These are phyloP conservation scores for Collybia sordida DNA, from an alignment of 768 basidiomycete genomes.

Conservation along the genomic window DNA sequence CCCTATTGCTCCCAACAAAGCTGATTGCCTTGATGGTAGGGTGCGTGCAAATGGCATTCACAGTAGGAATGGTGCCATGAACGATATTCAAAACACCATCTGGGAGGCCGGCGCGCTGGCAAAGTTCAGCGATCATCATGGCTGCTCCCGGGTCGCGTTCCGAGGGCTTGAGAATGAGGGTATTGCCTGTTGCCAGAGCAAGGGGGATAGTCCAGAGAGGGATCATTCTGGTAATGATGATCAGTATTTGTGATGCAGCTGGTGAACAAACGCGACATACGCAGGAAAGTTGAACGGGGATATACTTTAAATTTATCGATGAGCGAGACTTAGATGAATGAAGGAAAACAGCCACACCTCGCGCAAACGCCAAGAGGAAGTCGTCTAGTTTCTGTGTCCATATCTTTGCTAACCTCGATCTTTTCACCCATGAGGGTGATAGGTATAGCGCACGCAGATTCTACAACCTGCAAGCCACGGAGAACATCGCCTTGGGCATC, in stretches of 20 bases:
- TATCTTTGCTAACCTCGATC: conserved; percentile 94
- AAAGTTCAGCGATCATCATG: conserved; percentile 96
- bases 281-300: conserved; percentile 92
- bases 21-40: conserved; percentile 91
- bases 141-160: conserved; percentile 97
- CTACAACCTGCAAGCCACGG: conserved; percentile 88
- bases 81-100: conserved; percentile 89
- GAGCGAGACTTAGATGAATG: too few relatives aligned
- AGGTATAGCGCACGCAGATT: conserved; percentile 78
- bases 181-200: conserved; percentile 89
- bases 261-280: conserved; percentile 44
- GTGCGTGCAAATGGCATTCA: conserved; percentile 93
- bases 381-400: conserved; percentile 89
- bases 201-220: conserved; percentile 95
- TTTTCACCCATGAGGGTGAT: conserved; percentile 88
- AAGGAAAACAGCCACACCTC: too few relatives aligned
- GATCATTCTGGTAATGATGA: conserved; percentile 71
- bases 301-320: too few relatives aligned
- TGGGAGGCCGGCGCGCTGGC: conserved; percentile 83
- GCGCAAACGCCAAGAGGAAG: conserved; percentile 89
- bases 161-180: conserved; percentile 91
- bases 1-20: conserved; percentile 92
- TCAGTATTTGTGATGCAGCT: conserved; percentile 2
- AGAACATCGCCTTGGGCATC: conserved; percentile 96
- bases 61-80: conserved; percentile 87